Base-by-base conservation (phyloP, 257 asterid genomes). In the Leptodermis oblonga region DNA sequence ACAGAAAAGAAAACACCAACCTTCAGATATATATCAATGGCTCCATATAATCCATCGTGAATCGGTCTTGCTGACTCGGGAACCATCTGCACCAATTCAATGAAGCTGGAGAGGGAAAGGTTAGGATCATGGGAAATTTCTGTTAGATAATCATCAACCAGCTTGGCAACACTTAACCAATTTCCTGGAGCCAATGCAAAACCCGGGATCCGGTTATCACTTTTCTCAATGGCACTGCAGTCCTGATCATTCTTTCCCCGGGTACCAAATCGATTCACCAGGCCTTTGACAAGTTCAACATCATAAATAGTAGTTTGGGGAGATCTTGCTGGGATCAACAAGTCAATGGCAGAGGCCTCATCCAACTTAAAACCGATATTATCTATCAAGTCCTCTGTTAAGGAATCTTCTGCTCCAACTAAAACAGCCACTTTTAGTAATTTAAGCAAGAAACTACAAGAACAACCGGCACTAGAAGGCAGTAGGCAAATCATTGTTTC, bases 401-500 rank as follows among this genome's bases (percentile, higher is more conserved):
- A 83, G 0, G 82, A 77, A 41, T 90, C 90, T 62, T 86, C 92
- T 28, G 86, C 89, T 42, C 87, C 90, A 17, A 86, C 82, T 67
- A 92, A 81, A 70, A 85, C 76, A 7, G 97, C 91, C 48, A 88
- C 86, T 81, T 90, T 90, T 30, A 92, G 91, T 75, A 92, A 65
- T 69, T 88, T 92, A 25, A 92, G 86, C 84, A 92, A 75, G 82
- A 92, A 88, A 73, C 88, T 75, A 58, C 96, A 88, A 0, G 96
- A 76, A 37, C 96, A 90, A 74, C 83, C 72, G 26, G 77, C 63
- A 13, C 86, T 83, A 0, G 86, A 78, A 66, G 95, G 93, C 76
- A 92, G 81, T 54, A 92, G 74, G 74, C 97, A 90, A 13, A 92
- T 88, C 64, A 92, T 84, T n/a, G 96, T 86, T 77, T 92, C 97